phyloP scores from a whole-genome alignment of 2,329 filamentous ascomycete genomes.

The Corniculantispora saksenae region DNA sequence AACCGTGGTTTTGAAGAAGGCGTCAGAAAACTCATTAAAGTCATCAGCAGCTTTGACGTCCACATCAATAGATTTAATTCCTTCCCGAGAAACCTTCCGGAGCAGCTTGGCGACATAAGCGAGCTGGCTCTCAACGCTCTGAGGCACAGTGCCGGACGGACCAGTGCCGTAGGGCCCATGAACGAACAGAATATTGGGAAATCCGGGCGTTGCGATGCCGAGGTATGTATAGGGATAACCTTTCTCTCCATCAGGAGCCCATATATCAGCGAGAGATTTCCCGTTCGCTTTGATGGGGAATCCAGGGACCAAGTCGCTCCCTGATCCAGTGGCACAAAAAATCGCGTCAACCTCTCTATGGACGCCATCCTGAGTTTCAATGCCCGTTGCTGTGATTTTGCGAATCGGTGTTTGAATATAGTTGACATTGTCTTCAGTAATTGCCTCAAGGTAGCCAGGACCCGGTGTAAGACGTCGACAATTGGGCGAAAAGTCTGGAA shows the following conservation, averaged over 20 bases:
- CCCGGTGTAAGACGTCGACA: conserved; percentile 67
- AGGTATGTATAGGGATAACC: conserved; percentile 70
- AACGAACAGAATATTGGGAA: conserved; percentile 68
- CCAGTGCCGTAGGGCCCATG: conserved; percentile 62
- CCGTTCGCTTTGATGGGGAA: conserved; percentile 61
- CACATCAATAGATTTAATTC: conserved; percentile 63
- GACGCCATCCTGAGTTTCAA: conserved; percentile 59
- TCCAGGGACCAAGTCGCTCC: conserved; percentile 57
- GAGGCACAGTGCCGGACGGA: conserved; percentile 65
- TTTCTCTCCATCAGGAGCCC: conserved; percentile 55
- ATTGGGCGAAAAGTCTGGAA: conserved; percentile 64
- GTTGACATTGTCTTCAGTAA: conserved; percentile 61
- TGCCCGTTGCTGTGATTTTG: conserved; percentile 59
- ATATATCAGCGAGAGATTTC: conserved; percentile 54
- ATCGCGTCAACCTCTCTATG: conserved; percentile 62
- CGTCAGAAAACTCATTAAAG: conserved; percentile 59
- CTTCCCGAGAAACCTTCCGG: conserved; percentile 65
- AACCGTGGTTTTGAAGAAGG: conserved; percentile 56
- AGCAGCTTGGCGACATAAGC: conserved; percentile 67
- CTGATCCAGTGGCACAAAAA: conserved; percentile 69
- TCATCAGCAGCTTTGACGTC: conserved; percentile 62
- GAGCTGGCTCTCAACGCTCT: conserved; percentile 65
- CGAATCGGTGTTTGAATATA: conserved; percentile 60
- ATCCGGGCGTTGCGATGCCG: conserved; percentile 62
- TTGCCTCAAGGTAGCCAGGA: conserved; percentile 66